Base-by-base conservation (phyloP, 129 eudicot genomes). In the Flaveria sonorensis region DNA sequence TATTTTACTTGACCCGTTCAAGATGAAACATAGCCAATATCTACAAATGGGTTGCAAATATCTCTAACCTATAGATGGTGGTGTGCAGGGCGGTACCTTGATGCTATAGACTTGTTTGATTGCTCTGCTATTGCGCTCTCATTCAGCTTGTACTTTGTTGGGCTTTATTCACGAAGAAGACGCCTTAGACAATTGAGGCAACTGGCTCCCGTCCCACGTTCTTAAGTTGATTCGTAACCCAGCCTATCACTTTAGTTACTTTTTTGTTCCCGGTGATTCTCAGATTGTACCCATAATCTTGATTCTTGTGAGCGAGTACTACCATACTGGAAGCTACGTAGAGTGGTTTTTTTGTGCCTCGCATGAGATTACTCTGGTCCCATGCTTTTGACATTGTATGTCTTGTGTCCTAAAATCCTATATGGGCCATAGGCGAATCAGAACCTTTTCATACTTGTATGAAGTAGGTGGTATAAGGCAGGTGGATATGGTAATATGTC, bases 31-130 rank as follows among this genome's bases (percentile, higher is more conserved):
- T 15, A 64, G 2, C 23, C 19, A 11, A 61, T 3, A 12, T 19
- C 68, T 28, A 61, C 42, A 18, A 55, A 55, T 16, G 26, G 26
- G 61, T 55, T 3, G 52, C 61, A 55, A 6, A 6, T 59, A 11
- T 28, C 28, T 61, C 45, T 36, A 30, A 63, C 12, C 2, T 63
- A 28, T 30, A 20, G 21, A 14, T 63, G 69, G 5, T 16, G 3
- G 39, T 50, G 30, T 68, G 73, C 73, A 76, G 83, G 85, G 76
- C 80, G 85, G 68, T 84, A 80, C 55, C 77, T 80, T 24, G 84
- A 84, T 77, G 83, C 85, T 51, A 79, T 88, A 62, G 88, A 88
- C 74, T 71, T 88, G 42, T 88, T 88, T 48, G 90, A 88, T 59
- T 75, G 77, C 82, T 81, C 85, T 20, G 93, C 90, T 28, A 77